phyloP scores from a whole-genome alignment of 148 eudicot genomes.

The Chenopodium album region DNA sequence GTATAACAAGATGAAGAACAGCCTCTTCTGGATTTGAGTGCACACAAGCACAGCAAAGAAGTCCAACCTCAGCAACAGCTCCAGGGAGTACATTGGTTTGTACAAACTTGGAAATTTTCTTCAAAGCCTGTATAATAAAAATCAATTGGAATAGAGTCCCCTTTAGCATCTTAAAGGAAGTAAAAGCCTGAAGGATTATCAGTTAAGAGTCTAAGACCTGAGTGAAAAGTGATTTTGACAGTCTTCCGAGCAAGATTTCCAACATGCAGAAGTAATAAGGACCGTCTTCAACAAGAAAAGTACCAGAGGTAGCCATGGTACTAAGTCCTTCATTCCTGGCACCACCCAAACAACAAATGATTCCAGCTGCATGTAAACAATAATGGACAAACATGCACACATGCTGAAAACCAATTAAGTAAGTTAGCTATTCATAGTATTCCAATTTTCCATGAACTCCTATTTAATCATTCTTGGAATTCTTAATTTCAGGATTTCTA shows the following conservation, averaged over 20 bases:
- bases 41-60: constrained; percentile 96
- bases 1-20: constrained; percentile 68
- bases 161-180: not conserved
- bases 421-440: not conserved
- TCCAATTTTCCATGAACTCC: constrained; percentile 4
- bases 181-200: constrained; percentile 9
- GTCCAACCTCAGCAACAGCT: constrained; percentile 94
- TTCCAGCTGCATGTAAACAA: constrained; percentile 7
- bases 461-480: not conserved
- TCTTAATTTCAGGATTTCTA: not conserved
- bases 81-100: constrained; percentile 91
- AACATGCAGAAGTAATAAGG: constrained; percentile 96
- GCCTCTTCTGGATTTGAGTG: constrained; percentile 86
- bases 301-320: constrained; percentile 71
- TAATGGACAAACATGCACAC: not conserved
- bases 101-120: constrained; percentile 86
- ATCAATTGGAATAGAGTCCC: not conserved
- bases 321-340: constrained; percentile 79
- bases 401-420: not conserved
- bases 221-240: constrained; percentile 77
- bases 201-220: constrained; percentile 70
- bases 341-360: constrained; percentile 17
- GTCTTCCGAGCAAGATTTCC: constrained; percentile 89
- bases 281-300: constrained; percentile 97
- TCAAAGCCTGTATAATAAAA: constrained; percentile 60